Conservation (phyloP, 2,329 filamentous ascomycete species). For the Xylaria sp. region DNA sequence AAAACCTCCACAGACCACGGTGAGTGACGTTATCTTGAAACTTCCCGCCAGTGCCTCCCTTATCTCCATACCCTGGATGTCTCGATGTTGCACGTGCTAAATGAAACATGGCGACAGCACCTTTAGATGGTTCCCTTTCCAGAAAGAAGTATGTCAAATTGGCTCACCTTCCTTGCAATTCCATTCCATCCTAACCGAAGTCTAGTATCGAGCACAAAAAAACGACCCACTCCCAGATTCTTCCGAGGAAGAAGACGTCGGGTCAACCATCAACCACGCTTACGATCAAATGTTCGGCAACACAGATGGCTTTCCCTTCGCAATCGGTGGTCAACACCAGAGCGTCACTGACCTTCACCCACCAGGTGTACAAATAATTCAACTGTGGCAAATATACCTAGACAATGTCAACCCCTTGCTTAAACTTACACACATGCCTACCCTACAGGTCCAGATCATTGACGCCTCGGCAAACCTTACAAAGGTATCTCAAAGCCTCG, state of each 20-base stretch:
- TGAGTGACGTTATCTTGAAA: conserved; percentile 37
- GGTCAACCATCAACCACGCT: conserved; percentile 66
- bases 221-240: conserved; percentile 63
- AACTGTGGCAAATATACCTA: conserved; percentile 76
- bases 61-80: conserved; percentile 8
- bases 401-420: conserved; percentile 76
- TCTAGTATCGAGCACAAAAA: conserved; percentile 60
- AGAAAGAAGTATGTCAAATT: conserved; percentile 60
- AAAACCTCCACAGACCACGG: conserved; percentile 48
- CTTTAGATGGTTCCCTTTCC: conserved; percentile 64
- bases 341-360: conserved; percentile 64
- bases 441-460: conserved; percentile 72
- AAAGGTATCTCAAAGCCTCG: conserved; percentile 66
- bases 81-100: conserved; percentile 32
- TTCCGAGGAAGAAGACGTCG: conserved; percentile 66
- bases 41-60: background rate
- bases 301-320: conserved; percentile 68
- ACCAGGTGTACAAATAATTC: conserved; percentile 68
- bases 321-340: conserved; percentile 59
- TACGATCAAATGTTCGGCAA: conserved; percentile 70
- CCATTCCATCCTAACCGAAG: conserved; percentile 37
- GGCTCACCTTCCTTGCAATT: conserved; percentile 4
- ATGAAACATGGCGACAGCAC: conserved; percentile 44
- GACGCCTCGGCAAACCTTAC: conserved; percentile 67
- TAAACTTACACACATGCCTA: conserved; percentile 75